These are phyloP conservation scores for Coniosporium uncinatum DNA, from an alignment of 2,329 filamentous ascomycete genomes.

Conservation along the genomic window DNA sequence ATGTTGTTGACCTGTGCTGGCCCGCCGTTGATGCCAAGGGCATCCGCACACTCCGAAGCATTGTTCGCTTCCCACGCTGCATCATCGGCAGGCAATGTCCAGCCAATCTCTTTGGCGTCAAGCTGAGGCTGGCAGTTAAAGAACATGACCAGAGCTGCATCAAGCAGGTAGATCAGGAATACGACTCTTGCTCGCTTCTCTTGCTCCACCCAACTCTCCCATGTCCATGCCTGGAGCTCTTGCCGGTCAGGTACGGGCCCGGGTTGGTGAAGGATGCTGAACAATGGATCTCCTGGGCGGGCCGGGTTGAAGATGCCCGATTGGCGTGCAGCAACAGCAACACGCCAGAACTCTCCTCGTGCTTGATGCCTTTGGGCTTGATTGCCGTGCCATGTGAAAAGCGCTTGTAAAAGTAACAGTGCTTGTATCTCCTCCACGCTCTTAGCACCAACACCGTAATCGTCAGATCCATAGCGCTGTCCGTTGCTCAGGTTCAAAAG, in stretches of 20 bases:
- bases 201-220: constrained; percentile 64
- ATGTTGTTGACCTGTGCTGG: constrained; percentile 52
- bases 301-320: constrained; percentile 51
- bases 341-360: constrained; percentile 50
- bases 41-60: constrained; percentile 54
- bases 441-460: background rate
- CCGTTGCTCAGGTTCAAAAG: constrained; percentile 44
- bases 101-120: constrained; percentile 55
- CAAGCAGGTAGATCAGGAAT: constrained; percentile 59
- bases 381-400: constrained; percentile 68
- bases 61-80: constrained; percentile 65
- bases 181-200: constrained; percentile 62
- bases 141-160: constrained; percentile 61
- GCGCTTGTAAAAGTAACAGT: constrained; percentile 52
- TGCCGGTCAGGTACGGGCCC: constrained; percentile 38
- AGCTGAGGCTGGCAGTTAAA: constrained; percentile 64
- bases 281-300: constrained; percentile 36
- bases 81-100: constrained; percentile 69
- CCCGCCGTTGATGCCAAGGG: constrained; percentile 57
- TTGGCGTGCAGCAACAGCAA: constrained; percentile 52
- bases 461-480: background rate
- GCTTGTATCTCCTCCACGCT: constrained; percentile 62
- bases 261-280: constrained; percentile 57
- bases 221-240: constrained; percentile 52
- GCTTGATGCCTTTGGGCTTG: constrained; percentile 57